Percentiles rank a stretch among this genome's conserved stretches.
Evolutionary conservation across 768 basidiomycete species (phyloP).

Genomic region (Pisolithus orientalis): DNA sequence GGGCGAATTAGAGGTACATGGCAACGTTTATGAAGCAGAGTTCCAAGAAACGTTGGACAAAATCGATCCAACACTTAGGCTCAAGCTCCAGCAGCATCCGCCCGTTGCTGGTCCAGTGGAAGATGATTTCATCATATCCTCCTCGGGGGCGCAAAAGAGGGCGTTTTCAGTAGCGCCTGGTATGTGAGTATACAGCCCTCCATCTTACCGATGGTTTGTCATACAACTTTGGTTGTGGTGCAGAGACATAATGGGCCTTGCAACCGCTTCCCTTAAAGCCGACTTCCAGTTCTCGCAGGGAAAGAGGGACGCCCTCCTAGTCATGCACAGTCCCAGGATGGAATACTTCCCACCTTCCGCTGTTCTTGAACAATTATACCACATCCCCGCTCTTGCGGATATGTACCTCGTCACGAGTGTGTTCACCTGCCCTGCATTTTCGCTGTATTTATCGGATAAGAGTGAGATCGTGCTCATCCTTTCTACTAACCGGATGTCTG

Average conservation of each 20-base stretch:
- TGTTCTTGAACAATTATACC: slow-evolving; percentile 20
- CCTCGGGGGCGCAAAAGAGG: slow-evolving; percentile 14
- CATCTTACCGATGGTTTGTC: not conserved
- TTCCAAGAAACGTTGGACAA: slow-evolving; percentile 14
- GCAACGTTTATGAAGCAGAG: slow-evolving; percentile 26
- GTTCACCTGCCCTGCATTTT: slow-evolving; percentile 27
- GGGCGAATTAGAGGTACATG: slow-evolving; percentile 24
- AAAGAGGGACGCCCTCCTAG: slow-evolving; percentile 28
- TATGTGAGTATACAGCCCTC: slow-evolving; percentile 12
- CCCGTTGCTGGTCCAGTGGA: slow-evolving; percentile 13
- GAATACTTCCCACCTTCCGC: slow-evolving; percentile 14
- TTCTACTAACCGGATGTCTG: not conserved
- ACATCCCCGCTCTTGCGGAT: slow-evolving; percentile 18
- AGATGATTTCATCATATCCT: slow-evolving; percentile 17
- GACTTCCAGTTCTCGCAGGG: slow-evolving; percentile 29
- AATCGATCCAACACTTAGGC: not conserved
- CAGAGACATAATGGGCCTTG: slow-evolving; percentile 17
- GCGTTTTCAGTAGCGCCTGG: slow-evolving; percentile 10
- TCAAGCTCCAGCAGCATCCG: slow-evolving; percentile 11
- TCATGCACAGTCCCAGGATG: slow-evolving; percentile 27
- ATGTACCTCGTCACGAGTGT: slow-evolving; percentile 29
- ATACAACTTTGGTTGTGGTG: no score
- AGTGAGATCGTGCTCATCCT: slow-evolving; percentile 1
- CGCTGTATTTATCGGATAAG: slow-evolving; percentile 28
- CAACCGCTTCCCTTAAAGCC: slow-evolving; percentile 26